phyloP scores from a whole-genome alignment of 164 flowering plant genomes.

The Magnolia officinalis region DNA sequence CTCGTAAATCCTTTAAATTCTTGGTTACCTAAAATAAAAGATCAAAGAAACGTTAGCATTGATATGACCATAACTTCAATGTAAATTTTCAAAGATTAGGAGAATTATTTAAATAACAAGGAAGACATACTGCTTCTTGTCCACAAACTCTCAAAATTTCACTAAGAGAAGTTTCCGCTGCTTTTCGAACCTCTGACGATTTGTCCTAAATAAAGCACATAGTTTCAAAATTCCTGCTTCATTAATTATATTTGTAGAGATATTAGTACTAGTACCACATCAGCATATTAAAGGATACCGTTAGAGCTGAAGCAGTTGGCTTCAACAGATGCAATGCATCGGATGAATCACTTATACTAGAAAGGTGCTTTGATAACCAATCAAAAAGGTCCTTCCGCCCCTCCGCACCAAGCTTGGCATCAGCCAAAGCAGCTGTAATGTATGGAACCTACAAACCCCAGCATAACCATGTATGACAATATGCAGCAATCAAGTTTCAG shows the following conservation, averaged over 20 bases:
- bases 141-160: conserved; percentile 85
- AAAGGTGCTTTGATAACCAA: conserved; percentile 87
- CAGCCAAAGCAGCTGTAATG: conserved; percentile 60
- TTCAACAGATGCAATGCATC: conserved; percentile 78
- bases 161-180: conserved; percentile 82
- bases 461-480: conserved; percentile 1
- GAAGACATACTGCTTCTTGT: conserved; percentile 57
- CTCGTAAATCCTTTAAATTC: conserved; percentile 71
- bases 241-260: neutral
- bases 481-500: neutral
- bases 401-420: conserved; percentile 86
- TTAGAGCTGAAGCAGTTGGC: conserved; percentile 72
- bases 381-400: conserved; percentile 96
- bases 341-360: conserved; percentile 55
- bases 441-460: conserved; percentile 67
- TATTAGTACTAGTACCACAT: neutral
- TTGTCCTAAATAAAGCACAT: conserved; percentile 56
- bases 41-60: neutral
- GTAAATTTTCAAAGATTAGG: neutral
- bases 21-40: conserved; percentile 51
- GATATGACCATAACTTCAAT: neutral
- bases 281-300: conserved; percentile 36
- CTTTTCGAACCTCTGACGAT: conserved; percentile 94
- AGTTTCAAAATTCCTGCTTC: neutral
- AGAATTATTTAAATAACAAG: neutral